A percentile compares a stretch with the other conserved stretches of the same genome.
Conservation (phyloP, 257 asterid genomes). For the Parsonsia alboflavescens region DNA sequence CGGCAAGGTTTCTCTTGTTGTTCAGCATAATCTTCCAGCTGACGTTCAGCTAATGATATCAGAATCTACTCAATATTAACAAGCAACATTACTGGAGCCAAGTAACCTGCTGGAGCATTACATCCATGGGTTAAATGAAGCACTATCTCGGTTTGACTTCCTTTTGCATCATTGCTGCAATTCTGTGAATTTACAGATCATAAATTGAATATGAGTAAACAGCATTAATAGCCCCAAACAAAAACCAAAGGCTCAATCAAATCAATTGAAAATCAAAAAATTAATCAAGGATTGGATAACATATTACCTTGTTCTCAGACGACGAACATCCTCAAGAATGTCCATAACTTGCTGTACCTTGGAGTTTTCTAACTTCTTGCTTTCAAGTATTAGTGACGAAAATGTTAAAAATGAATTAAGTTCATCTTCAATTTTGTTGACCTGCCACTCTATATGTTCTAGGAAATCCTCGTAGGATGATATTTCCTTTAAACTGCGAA, state of each 20-base stretch:
- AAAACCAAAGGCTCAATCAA: background rate
- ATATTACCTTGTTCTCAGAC: constrained; percentile 60
- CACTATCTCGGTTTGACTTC: constrained; percentile 22
- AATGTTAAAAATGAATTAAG: constrained; percentile 51
- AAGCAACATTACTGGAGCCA: background rate
- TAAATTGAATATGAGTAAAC: constrained; percentile 1
- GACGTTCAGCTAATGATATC: background rate
- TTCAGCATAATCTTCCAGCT: background rate
- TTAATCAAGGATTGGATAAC: background rate
- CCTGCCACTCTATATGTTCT: constrained; percentile 53
- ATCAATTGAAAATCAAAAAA: background rate
- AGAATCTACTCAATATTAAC: background rate
- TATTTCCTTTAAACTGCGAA: constrained; percentile 27
- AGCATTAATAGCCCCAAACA: background rate
- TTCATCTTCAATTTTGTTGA: constrained; percentile 60
- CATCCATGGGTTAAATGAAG: constrained; percentile 12
- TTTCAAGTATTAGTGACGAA: constrained; percentile 48
- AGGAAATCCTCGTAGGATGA: constrained; percentile 61
- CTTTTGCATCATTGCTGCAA: constrained; percentile 35
- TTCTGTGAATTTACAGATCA: constrained; percentile 36
- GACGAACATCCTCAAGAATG: constrained; percentile 50
- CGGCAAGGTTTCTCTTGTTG: background rate
- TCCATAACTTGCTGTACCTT: constrained; percentile 51
- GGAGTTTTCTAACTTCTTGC: constrained; percentile 40
- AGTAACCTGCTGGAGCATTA: background rate